Percentiles rank a stretch among this genome's conserved stretches.
These are phyloP conservation scores for Russula ochroleuca DNA, from an alignment of 768 basidiomycete genomes.

Conservation along the genomic window DNA sequence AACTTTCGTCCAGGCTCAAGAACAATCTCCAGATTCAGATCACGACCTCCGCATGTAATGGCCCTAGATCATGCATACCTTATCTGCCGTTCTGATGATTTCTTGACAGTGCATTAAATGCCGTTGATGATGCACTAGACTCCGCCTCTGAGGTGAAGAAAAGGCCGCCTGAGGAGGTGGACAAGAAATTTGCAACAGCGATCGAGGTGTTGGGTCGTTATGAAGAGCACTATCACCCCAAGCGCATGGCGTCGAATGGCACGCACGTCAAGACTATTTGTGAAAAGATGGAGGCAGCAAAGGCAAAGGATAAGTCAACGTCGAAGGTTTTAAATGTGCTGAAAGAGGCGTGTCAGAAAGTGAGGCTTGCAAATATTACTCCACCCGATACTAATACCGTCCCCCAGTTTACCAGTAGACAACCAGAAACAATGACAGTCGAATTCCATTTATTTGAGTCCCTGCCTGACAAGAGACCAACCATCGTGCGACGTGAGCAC, in stretches of 20 bases:
- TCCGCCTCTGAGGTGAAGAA: not conserved
- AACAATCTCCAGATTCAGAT: not conserved
- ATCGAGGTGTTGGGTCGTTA: not conserved
- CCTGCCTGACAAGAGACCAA: not conserved
- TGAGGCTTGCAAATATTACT: not conserved
- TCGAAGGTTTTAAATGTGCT: not conserved
- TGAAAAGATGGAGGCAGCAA: not conserved
- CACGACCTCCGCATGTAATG: not conserved
- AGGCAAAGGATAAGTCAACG: not conserved
- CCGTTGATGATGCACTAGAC: conserved; percentile 1
- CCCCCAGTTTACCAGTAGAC: not conserved
- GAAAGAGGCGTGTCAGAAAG: not conserved
- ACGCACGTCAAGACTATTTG: not conserved
- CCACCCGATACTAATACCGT: not conserved
- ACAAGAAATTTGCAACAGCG: not conserved
- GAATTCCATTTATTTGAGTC: not conserved
- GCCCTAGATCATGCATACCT: not conserved
- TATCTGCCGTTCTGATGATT: not conserved
- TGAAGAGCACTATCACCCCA: not conserved
- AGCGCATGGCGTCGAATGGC: not conserved
- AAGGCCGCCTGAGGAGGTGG: not conserved
- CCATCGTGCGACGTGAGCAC: conserved; percentile 1
- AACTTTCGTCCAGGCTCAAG: not conserved
- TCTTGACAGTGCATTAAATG: not conserved
- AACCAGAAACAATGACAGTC: not conserved